Evolutionary conservation across 176 grass and related monocot genomes (phyloP).

Genomic region (Avena eriantha): DNA sequence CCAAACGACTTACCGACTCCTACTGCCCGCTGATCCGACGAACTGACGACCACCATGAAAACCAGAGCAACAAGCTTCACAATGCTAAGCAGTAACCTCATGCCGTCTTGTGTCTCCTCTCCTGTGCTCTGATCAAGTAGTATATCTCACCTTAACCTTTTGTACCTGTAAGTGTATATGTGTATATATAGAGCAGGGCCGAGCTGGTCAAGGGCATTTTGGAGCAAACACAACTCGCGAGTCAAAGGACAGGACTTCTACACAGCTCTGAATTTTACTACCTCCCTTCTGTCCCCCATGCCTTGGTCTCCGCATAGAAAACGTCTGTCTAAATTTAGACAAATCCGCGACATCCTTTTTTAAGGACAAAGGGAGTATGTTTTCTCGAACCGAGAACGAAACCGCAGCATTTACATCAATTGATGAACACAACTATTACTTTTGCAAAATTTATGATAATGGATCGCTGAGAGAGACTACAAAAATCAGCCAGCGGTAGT

Average conservation of each 20-base stretch:
- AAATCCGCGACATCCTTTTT: too few species aligned
- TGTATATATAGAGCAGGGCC: background rate
- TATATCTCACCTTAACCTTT: slow-evolving; percentile 32
- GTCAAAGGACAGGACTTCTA: slow-evolving; percentile 72
- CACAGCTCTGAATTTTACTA: slow-evolving; percentile 54
- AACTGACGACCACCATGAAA: slow-evolving; percentile 51
- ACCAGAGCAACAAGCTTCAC: slow-evolving; percentile 48
- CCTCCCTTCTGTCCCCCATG: slow-evolving; percentile 54
- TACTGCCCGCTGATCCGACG: slow-evolving; percentile 56
- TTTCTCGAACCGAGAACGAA: too few species aligned
- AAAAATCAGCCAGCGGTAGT: too few species aligned
- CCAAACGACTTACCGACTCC: slow-evolving; percentile 59
- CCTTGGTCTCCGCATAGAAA: slow-evolving; percentile 37
- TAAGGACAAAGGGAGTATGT: too few species aligned
- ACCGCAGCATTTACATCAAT: too few species aligned
- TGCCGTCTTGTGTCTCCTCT: slow-evolving; percentile 25
- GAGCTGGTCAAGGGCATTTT: slow-evolving; percentile 48
- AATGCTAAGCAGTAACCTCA: slow-evolving; percentile 47
- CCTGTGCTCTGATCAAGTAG: background rate
- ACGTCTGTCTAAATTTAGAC: too few species aligned
- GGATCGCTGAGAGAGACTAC: too few species aligned
- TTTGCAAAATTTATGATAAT: too few species aligned
- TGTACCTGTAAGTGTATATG: slow-evolving; percentile 33
- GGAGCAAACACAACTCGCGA: slow-evolving; percentile 39
- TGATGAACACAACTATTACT: too few species aligned